Conservation (phyloP, 495 filamentous ascomycete genomes). For the Penicillium arizonense region DNA sequence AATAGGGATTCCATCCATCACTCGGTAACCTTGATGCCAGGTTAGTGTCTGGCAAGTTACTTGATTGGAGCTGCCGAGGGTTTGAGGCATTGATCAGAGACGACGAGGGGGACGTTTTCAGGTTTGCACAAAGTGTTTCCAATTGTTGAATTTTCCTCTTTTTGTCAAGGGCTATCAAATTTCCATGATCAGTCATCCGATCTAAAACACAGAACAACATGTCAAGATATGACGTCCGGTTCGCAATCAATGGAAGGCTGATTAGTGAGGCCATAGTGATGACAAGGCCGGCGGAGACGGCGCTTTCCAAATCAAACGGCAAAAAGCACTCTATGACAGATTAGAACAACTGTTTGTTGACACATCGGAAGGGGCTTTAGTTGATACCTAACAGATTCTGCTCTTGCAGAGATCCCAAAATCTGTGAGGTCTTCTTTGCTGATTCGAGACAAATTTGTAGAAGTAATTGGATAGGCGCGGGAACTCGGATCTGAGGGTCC, state of each 20-base stretch:
- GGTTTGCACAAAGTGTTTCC: neutral
- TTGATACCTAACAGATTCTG: neutral
- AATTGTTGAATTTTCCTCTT: neutral
- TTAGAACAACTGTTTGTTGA: neutral
- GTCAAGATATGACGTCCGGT: neutral
- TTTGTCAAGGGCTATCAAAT: neutral
- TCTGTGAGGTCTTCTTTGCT: neutral
- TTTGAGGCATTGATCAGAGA: neutral
- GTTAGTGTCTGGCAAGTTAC: too few relatives aligned
- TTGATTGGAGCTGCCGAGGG: too few relatives aligned
- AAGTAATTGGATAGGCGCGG: neutral
- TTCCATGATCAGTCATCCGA: neutral
- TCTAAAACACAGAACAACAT: neutral
- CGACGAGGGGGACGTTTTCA: neutral
- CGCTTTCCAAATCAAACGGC: neutral
- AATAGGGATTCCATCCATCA: too few relatives aligned
- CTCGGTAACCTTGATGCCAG: too few relatives aligned
- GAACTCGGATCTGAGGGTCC: neutral
- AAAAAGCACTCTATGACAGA: neutral
- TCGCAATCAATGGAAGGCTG: neutral
- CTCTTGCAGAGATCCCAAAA: neutral
- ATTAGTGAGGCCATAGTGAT: neutral
- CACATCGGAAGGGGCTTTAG: neutral
- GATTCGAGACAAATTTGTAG: neutral
- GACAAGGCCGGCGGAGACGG: neutral